phyloP scores from a whole-genome alignment of 495 filamentous ascomycete species.

The Penicillium mononematosum region DNA sequence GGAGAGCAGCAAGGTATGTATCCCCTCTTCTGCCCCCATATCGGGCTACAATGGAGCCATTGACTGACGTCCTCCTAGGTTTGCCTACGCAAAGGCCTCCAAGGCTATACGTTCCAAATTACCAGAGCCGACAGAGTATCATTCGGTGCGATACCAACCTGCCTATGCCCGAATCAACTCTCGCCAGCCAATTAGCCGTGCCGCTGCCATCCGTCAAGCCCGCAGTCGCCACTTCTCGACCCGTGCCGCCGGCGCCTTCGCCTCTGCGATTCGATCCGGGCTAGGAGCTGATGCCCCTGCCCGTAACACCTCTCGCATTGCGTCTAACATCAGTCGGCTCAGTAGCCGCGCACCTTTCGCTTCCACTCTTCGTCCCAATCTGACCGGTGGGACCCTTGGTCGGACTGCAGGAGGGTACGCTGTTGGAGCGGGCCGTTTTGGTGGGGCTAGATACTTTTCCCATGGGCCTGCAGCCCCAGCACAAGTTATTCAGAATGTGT shows the following conservation, averaged over 20 bases:
- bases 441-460: constrained; percentile 82
- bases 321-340: constrained; percentile 61
- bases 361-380: constrained; percentile 83
- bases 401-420: constrained; percentile 86
- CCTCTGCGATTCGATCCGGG: constrained; percentile 51
- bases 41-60: constrained; percentile 11
- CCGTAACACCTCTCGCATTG: constrained; percentile 65
- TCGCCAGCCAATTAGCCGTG: constrained; percentile 69
- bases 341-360: constrained; percentile 83
- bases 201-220: constrained; percentile 68
- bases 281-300: constrained; percentile 60
- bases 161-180: constrained; percentile 53
- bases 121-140: constrained; percentile 49
- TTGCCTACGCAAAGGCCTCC: constrained; percentile 62
- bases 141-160: constrained; percentile 47
- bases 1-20: constrained; percentile 63
- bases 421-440: constrained; percentile 64
- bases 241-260: constrained; percentile 61
- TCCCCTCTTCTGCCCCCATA: constrained; percentile 11
- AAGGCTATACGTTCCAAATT: constrained; percentile 63
- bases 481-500: constrained; percentile 93
- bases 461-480: constrained; percentile 81
- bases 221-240: constrained; percentile 76
- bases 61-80: constrained; percentile 42
- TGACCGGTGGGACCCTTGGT: constrained; percentile 83